These are phyloP conservation scores for Madurella fahalii DNA, from an alignment of 2,329 filamentous ascomycete genomes.

Conservation along the genomic window DNA sequence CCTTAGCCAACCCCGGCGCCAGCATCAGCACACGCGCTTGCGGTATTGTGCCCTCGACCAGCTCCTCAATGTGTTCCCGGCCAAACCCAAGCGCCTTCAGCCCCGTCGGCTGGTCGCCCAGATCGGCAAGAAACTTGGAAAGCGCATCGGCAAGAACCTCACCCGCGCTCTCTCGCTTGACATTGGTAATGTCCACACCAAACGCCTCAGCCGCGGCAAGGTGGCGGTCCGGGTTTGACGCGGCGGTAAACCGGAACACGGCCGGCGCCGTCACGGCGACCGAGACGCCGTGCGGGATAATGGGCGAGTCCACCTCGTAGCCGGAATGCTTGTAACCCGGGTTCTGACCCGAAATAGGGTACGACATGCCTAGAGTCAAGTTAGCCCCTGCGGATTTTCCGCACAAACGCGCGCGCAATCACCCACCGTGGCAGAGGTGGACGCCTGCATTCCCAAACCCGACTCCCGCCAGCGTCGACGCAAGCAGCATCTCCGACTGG, in stretches of 20 bases:
- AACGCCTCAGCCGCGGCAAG: constrained; percentile 85
- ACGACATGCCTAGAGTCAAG: constrained; percentile 72
- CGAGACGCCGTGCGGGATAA: constrained; percentile 94
- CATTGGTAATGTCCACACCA: constrained; percentile 81
- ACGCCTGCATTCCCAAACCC: constrained; percentile 98
- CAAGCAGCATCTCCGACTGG: constrained; percentile 91
- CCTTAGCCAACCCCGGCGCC: constrained; percentile 72
- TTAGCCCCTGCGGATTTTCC: not conserved
- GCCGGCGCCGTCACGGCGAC: constrained; percentile 91
- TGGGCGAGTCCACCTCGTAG: constrained; percentile 70
- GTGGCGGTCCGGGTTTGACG: constrained; percentile 90
- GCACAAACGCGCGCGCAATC: not conserved
- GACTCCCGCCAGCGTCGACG: constrained; percentile 88
- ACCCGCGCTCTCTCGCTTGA: constrained; percentile 85
- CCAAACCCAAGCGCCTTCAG: constrained; percentile 80
- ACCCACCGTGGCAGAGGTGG: constrained; percentile 63
- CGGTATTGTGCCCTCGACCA: constrained; percentile 93
- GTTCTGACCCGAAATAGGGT: constrained; percentile 94
- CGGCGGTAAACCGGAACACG: constrained; percentile 88
- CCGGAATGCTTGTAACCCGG: constrained; percentile 83
- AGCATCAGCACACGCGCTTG: constrained; percentile 88
- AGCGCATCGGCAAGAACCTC: constrained; percentile 83
- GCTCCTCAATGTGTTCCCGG: constrained; percentile 66
- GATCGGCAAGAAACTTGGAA: constrained; percentile 69
- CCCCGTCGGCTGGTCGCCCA: constrained; percentile 89